Evolutionary conservation across 805 yeast genomes (phyloP), one percentile per base, ranked within the genome.

Genomic region (Candida manassasensis): DNA sequence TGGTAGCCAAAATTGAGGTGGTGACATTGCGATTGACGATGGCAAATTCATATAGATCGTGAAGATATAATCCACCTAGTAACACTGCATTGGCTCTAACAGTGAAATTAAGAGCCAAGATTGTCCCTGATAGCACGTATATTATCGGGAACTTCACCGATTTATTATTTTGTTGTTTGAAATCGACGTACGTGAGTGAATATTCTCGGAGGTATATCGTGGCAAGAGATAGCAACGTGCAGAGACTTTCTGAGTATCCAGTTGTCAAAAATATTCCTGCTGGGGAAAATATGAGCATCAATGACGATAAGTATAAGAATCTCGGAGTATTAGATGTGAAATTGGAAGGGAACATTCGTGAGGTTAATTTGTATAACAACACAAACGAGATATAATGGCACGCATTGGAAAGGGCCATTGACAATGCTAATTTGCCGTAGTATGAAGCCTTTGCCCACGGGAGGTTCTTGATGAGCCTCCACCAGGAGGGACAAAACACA

Each of bases 401-500:
- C 0, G 65, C 3, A 41, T 82, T 79, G 16, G 81, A 66, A 1
- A 81, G 24, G 0, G 70, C 10, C 1, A 81, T 53, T 1, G 79
- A 78, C 3, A 69, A 44, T 5, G 72, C 41, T 2, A 81, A 58
- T 18, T 69, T 67, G 12, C 50, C 46, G 51, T 76, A 75, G 33
- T 75, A 57, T 39, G 63, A 61, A 22, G 25, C 42, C 6, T 35
- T 34, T 6, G 49, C 58, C 22, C 34, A 15, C 9, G 44, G 47
- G 3, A 43, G 29, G 19, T 22, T 43, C 29, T 45, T 52, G 3
- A 82, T 57, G 3, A 79, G 30, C 16, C 74, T 51, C 64, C 81
- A 71, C 95, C 96, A 90, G 2, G 77, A 50, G 8, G 84, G 84
- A 18, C 94, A 79, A 53, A 86, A 90, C 4, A 94, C 97, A 70